Evolutionary conservation across 768 basidiomycete species (phyloP), one percentile per base, ranked within the genome.

Genomic region (Multifurca ochricompacta): DNA sequence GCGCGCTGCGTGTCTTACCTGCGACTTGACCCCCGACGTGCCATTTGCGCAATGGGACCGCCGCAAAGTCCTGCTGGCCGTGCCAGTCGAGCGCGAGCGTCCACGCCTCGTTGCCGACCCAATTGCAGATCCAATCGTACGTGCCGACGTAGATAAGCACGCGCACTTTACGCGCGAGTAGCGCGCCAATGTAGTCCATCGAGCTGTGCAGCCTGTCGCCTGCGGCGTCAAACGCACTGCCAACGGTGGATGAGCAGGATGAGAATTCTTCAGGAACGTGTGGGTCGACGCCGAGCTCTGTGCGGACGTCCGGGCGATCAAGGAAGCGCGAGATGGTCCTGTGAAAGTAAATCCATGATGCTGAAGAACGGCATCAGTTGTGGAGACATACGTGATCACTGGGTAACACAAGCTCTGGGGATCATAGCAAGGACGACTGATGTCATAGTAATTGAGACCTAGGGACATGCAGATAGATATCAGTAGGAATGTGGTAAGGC

Each of bases 281-380:
- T 4, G 75, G 65, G 64, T 82, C 80, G 11, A 90, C 85, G 36
- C 89, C 89, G 3, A 92, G 74, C 3, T 68, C 66, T 0, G 64
- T 56, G 14, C 82, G 81, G 28, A 81, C 72, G 7, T 73, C 69
- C 1, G 79, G 75, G 31, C 74, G 73, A 64, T 82, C 74, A 49
- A 92, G 83, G 68, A 81, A 93, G 3, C 70, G 67, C 0, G 66
- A 57, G 57, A 91, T 83, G 58, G 73, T 63, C 48, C 85, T 85
- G 59, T 6, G 25, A 8, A 48, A 3, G 25, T 6, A 25, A 8
- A 19, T 27, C 35, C 40, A 10, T 10, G 6, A 40, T 34, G 11
- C 18, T 47, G 47, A 44, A 14, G 18, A 11, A 49, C 2, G 25
- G 50, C 9, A 11, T 48, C 52, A 23, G 25, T 23, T 4, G 1